Evolutionary conservation across 2,329 filamentous ascomycete genomes (phyloP), one percentile per base, ranked within the genome.

Genomic region (Geosmithia putterillii): DNA sequence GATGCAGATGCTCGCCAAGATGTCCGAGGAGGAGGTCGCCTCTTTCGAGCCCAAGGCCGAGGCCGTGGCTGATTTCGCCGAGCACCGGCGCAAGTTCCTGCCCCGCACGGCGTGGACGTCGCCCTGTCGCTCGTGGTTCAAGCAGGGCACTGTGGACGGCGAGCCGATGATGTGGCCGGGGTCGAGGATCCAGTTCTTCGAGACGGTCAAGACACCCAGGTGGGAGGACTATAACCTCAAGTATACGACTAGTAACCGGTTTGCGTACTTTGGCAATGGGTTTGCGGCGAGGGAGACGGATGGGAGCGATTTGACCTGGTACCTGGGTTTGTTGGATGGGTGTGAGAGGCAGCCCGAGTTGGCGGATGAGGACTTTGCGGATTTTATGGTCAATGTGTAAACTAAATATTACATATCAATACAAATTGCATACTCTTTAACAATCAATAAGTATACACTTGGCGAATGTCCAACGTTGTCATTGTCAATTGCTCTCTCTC

Each of bases 161-260:
- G 63, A 64, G 3, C 66, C 62, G 9, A 69, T 66, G 6, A 54
- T 74, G 43, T 70, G 73, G 47, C 69, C 70, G 0, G 70, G 70
- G 9, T 69, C 66, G 48, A 59, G 69, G 21, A 56, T 69, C 41
- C 68, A 73, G 50, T 73, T 72, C 53, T 67, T 73, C 52, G 65
- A 70, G 50, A 50, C 53, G 10, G 64, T 74, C 46, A 58, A 71
- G 40, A 64, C 64, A 23, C 71, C 74, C 52, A 66, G 75, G 48
- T 75, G 64, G 60, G 70, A 74, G 41, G 74, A 71, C 50, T 58
- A 66, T 22, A 68, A 70, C 34, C 59, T 66, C 18, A 34, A 41
- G 23, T 92, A 90, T 67, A 38, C 25, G 40, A 86, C 86, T 58
- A 84, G 83, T 44, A 74, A 74, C 48, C 57, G 70, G 25, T 74